A percentile compares a stretch with the other conserved stretches of the same genome.
These are phyloP conservation scores for Papilionanthe hybrid DNA, from an alignment of 116 monocot species.

Conservation along the genomic window DNA sequence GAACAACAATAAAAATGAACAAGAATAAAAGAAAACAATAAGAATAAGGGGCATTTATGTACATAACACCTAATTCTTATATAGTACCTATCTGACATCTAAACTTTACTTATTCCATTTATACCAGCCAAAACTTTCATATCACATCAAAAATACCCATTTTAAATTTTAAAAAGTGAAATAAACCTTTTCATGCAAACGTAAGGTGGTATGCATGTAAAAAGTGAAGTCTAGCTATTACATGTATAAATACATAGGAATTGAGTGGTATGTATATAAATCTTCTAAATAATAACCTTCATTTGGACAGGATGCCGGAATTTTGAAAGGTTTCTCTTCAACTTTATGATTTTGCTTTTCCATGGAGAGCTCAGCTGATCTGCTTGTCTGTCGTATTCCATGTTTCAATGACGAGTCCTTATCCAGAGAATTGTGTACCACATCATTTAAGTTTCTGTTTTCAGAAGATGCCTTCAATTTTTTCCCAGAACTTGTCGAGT, in stretches of 20 bases:
- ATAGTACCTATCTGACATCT: too few relatives aligned
- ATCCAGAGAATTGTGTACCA: constrained; percentile 16
- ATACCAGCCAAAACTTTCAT: too few relatives aligned
- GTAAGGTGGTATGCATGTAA: too few relatives aligned
- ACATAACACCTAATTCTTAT: too few relatives aligned
- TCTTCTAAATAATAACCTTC: constrained; percentile 9
- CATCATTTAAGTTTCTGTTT: constrained; percentile 31
- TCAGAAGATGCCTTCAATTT: too few relatives aligned
- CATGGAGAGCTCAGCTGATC: constrained; percentile 16
- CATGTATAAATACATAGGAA: too few relatives aligned
- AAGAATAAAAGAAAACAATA: not conserved
- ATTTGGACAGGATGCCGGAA: constrained; percentile 20
- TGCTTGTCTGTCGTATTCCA: constrained; percentile 23
- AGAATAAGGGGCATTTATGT: not conserved
- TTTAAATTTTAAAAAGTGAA: too few relatives aligned
- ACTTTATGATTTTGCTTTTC: constrained; percentile 26
- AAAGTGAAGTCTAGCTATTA: too few relatives aligned
- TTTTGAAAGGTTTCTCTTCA: constrained; percentile 28
- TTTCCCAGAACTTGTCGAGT: constrained; percentile 2
- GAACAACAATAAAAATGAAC: not conserved
- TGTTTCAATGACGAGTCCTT: constrained; percentile 5
- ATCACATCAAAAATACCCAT: not conserved
- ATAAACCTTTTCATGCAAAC: too few relatives aligned
- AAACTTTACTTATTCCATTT: too few relatives aligned
- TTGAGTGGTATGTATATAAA: too few relatives aligned